A percentile compares a stretch with the other conserved stretches of the same genome.
Conservation (phyloP, 768 basidiomycete genomes). For the Psilocybe sp. region DNA sequence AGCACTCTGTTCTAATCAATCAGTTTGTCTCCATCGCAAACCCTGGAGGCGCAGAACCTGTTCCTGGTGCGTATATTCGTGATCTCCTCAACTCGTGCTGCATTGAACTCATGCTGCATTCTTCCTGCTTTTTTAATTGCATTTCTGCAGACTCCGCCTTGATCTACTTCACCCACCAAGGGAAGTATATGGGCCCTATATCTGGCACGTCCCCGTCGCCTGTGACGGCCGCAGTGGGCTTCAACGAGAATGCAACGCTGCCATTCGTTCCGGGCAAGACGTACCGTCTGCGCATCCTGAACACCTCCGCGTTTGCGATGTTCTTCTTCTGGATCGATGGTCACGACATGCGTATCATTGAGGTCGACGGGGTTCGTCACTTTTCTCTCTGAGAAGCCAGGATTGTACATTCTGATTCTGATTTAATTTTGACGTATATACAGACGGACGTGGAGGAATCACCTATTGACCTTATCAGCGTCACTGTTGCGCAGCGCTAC, state of each 20-base stretch:
- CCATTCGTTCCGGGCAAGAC: constrained; percentile 86
- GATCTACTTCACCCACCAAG: constrained; percentile 81
- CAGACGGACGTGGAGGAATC: constrained; percentile 78
- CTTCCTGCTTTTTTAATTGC: too few relatives aligned
- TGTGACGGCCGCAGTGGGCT: constrained; percentile 63
- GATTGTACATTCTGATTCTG: background rate
- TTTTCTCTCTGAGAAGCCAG: background rate
- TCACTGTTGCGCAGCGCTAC: constrained; percentile 91
- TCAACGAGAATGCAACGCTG: constrained; percentile 85
- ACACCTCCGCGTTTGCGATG: constrained; percentile 69
- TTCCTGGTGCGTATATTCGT: constrained; percentile 56
- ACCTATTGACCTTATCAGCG: constrained; percentile 64
- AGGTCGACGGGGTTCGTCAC: constrained; percentile 72
- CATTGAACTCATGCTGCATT: too few relatives aligned
- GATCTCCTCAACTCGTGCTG: background rate
- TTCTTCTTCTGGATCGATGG: constrained; percentile 92
- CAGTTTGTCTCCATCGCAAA: constrained; percentile 71
- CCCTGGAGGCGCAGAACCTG: constrained; percentile 84
- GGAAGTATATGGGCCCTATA: constrained; percentile 63
- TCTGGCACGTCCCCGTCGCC: constrained; percentile 45
- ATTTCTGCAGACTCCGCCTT: constrained; percentile 60
- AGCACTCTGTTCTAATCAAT: constrained; percentile 60
- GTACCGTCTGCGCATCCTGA: constrained; percentile 86
- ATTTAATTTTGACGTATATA: background rate
- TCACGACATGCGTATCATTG: constrained; percentile 81